Evolutionary conservation across 495 filamentous ascomycete genomes (phyloP), one percentile per base, ranked within the genome.

Genomic region (Penicillium paxilli): DNA sequence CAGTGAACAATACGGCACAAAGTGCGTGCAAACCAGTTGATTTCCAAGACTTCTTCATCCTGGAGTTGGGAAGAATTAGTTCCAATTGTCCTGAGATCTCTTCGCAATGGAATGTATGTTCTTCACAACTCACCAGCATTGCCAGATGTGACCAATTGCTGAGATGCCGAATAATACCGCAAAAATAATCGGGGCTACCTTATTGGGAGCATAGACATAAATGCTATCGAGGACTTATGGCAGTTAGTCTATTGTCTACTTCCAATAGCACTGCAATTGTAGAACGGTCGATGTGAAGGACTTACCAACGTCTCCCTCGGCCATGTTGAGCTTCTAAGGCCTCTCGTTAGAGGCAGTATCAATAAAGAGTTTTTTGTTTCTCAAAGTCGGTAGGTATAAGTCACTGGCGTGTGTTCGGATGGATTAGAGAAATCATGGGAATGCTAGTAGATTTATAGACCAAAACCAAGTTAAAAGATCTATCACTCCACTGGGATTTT

Each of bases 201-300:
- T 84, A 64, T 85, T 87, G 0, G 86, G 86, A n/a, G 78, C 79
- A 62, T 86, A 87, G 60, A 82, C 77, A 69, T 76, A 87, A 24
- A 83, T 59, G 55, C 79, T 84, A 20, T 16, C 35, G 35, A 38
- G 35, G 2, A 38, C 35, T 38, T 6, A 19, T 2, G 12, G n/a
- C 4, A 2, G 8, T 38, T 8, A 38, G 11, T 19, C 5, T 38
- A 20, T 7, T 16, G 16, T 28, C 5, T 5, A 28, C 11, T 28
- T 11, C 5, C 16, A 19, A 1, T 19, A 19, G 1, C 6, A 38
- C n/a, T n/a, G n/a, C n/a, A n/a, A n/a, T n/a, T n/a, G n/a, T n/a
- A n/a, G n/a, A n/a, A n/a, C n/a, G n/a, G n/a, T n/a, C n/a, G n/a
- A 38, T n/a, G 4, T 19, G 35, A 7, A 19, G 5, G 14, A 4